Conservation (phyloP, 345 rosid genomes). For the Rhodamnia rubescens region DNA sequence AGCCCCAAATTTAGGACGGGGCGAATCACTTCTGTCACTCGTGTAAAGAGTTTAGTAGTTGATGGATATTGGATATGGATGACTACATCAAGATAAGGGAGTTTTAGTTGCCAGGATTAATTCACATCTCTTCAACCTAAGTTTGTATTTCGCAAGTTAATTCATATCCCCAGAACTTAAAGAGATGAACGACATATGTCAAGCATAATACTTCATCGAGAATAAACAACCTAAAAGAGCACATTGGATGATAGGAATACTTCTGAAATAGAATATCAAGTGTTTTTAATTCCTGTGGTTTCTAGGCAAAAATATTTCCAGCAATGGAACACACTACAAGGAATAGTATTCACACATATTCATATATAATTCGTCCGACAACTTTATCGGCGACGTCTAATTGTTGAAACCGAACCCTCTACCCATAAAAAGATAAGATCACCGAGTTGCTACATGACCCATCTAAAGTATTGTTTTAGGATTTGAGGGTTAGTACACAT, state of each 20-base stretch:
- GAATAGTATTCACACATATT: background rate
- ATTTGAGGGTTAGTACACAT: background rate
- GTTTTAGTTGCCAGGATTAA: background rate
- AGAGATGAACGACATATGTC: background rate
- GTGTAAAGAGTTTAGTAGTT: background rate
- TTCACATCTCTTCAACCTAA: background rate
- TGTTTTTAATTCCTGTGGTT: too few species aligned
- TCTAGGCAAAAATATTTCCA: background rate
- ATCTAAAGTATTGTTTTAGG: background rate
- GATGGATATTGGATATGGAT: background rate
- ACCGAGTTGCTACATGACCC: background rate
- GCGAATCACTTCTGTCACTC: background rate
- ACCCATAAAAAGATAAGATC: background rate
- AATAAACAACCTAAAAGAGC: too few species aligned
- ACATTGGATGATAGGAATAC: too few species aligned
- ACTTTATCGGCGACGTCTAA: background rate
- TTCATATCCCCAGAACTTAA: background rate
- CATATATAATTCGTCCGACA: background rate
- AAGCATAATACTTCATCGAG: background rate
- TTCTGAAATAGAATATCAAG: too few species aligned
- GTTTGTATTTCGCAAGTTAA: background rate
- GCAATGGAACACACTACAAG: background rate
- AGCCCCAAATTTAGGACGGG: background rate
- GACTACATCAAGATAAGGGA: background rate
- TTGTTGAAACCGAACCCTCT: background rate